Percentiles rank a stretch among this genome's conserved stretches.
Evolutionary conservation across 805 yeast species (phyloP).

Genomic region (Candida saitoana): DNA sequence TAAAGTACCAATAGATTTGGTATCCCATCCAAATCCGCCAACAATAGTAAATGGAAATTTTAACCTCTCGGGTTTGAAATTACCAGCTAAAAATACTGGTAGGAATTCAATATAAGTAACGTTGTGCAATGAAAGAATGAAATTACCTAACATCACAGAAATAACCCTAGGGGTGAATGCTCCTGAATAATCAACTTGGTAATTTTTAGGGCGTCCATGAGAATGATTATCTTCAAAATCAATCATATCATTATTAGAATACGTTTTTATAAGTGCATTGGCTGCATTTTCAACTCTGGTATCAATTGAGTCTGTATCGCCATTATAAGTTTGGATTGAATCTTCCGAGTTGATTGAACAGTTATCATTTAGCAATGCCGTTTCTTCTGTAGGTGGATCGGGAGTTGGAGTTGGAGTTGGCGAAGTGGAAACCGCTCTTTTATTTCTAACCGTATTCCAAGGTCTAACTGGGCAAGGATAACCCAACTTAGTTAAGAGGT

Average conservation of each 20-base stretch:
- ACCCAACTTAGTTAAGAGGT: slow-evolving; percentile 19
- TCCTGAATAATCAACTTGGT: slow-evolving; percentile 5
- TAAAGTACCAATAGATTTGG: slow-evolving; percentile 30
- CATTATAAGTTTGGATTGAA: slow-evolving; percentile 3
- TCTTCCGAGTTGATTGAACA: slow-evolving; percentile 6
- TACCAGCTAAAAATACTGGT: slow-evolving; percentile 34
- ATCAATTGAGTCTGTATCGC: slow-evolving; percentile 10
- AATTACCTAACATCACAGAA: slow-evolving; percentile 28
- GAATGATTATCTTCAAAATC: slow-evolving; percentile 6
- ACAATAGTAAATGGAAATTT: slow-evolving; percentile 31
- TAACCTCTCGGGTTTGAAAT: slow-evolving; percentile 21
- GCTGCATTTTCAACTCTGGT: slow-evolving; percentile 6
- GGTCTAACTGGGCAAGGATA: slow-evolving; percentile 8
- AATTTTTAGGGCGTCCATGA: background rate
- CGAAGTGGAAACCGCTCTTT: background rate
- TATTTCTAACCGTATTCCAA: slow-evolving; percentile 1
- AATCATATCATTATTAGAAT: slow-evolving; percentile 10
- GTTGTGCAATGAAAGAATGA: slow-evolving; percentile 30
- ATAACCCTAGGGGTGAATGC: slow-evolving; percentile 29
- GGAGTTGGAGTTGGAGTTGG: background rate
- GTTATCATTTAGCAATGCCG: slow-evolving; percentile 6
- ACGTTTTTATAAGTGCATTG: slow-evolving; percentile 15
- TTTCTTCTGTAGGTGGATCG: slow-evolving; percentile 6
- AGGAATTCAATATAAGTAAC: slow-evolving; percentile 33
- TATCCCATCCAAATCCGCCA: slow-evolving; percentile 35